Conservation (phyloP, 345 rosid genomes). For the Capsella bursapastoris region DNA sequence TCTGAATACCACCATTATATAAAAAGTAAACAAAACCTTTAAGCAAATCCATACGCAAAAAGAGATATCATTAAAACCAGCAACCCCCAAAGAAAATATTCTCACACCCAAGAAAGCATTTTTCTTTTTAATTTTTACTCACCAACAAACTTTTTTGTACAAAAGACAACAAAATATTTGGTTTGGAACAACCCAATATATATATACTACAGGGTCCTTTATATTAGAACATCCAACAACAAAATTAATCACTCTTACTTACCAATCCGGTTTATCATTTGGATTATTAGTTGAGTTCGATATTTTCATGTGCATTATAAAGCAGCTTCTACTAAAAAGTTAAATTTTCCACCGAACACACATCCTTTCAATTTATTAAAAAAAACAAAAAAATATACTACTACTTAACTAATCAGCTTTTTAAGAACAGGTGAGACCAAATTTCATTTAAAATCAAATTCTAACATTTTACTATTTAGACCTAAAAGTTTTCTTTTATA, state of each 20-base stretch:
- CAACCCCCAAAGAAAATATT: not conserved
- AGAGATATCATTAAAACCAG: not conserved
- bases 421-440: conserved; percentile 1
- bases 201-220: not conserved
- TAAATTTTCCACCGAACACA: conserved; percentile 28
- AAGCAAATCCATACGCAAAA: conserved; percentile 3
- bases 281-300: not conserved
- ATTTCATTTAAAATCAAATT: not conserved
- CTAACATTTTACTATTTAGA: not conserved
- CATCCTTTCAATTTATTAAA: not conserved
- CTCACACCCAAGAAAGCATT: not conserved
- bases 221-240: not conserved
- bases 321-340: not conserved
- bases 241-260: not conserved
- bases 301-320: not conserved
- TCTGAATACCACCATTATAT: not conserved
- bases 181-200: not conserved
- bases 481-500: conserved; percentile 32
- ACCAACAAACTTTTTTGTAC: not conserved
- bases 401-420: not conserved
- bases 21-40: not conserved
- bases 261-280: not conserved
- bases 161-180: conserved; percentile 7
- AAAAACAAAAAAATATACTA: not conserved
- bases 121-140: not conserved